Conservation (phyloP, 2,329 filamentous ascomycete species). For the Alternaria sp. region DNA sequence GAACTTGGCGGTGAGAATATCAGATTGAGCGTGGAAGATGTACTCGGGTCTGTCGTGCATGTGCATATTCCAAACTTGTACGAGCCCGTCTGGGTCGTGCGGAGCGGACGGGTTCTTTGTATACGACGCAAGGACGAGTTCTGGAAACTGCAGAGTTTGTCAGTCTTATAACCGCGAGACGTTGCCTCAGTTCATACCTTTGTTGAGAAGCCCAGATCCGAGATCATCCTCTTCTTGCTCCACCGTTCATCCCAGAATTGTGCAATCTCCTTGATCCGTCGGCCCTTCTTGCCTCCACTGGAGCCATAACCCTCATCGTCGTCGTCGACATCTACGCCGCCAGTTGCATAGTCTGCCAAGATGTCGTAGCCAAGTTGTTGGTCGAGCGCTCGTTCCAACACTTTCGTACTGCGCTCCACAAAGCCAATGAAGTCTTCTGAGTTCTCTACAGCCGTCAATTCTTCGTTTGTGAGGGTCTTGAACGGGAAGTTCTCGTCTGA, state of each 20-base stretch:
- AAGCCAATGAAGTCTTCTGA: conserved; percentile 96
- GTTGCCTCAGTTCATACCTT: conserved; percentile 64
- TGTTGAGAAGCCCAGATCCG: conserved; percentile 91
- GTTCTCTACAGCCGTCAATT: conserved; percentile 87
- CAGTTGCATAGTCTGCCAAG: conserved; percentile 89
- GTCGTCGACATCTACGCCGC: conserved; percentile 79
- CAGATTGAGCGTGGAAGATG: conserved; percentile 94
- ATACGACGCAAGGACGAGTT: conserved; percentile 92
- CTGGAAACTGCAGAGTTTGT: conserved; percentile 70
- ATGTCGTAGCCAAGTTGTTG: conserved; percentile 97
- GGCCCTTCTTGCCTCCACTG: conserved; percentile 73
- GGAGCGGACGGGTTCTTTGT: conserved; percentile 97
- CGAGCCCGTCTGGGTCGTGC: conserved; percentile 89
- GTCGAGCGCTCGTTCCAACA: conserved; percentile 93
- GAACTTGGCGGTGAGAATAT: conserved; percentile 94
- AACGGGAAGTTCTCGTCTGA: conserved; percentile 72
- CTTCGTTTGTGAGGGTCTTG: conserved; percentile 81
- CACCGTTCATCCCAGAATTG: conserved; percentile 96
- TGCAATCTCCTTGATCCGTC: conserved; percentile 83
- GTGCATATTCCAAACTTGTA: conserved; percentile 97
- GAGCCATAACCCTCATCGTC: conserved; percentile 79
- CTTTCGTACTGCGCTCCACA: conserved; percentile 93
- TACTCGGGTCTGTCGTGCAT: conserved; percentile 95
- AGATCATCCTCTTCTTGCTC: conserved; percentile 98
- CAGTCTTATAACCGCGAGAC: conserved; percentile 15